phyloP scores from a whole-genome alignment of 2,329 filamentous ascomycete species.

The Lachnellula hyalina region DNA sequence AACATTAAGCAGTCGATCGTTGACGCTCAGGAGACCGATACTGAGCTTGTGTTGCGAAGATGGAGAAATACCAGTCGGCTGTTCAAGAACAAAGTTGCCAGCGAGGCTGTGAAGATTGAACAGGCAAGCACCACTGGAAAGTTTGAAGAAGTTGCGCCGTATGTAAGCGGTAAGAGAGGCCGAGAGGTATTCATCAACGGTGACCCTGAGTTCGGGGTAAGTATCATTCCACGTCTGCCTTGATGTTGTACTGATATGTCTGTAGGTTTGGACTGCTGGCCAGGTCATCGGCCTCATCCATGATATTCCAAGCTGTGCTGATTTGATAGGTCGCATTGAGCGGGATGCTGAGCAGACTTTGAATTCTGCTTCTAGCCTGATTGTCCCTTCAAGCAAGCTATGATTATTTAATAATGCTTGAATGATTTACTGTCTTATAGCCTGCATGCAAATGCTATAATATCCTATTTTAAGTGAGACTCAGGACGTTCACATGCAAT shows the following conservation, averaged over 20 bases:
- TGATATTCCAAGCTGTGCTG: constrained; percentile 72
- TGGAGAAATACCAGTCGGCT: constrained; percentile 92
- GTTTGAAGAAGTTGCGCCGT: constrained; percentile 81
- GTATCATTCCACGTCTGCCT: constrained; percentile 33
- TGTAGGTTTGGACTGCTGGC: constrained; percentile 89
- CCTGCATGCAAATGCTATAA: background rate
- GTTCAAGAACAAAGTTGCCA: constrained; percentile 84
- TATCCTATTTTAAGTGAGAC: too few species aligned
- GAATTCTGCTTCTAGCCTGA: constrained; percentile 51
- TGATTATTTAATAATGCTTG: constrained; percentile 15
- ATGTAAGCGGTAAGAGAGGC: constrained; percentile 85
- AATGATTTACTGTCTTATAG: background rate
- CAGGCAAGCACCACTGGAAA: constrained; percentile 75
- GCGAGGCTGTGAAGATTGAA: constrained; percentile 78
- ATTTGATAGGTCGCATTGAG: constrained; percentile 67
- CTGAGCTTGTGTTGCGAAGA: constrained; percentile 75
- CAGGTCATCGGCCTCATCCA: constrained; percentile 89
- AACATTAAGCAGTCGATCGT: constrained; percentile 96
- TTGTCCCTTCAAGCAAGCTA: constrained; percentile 51
- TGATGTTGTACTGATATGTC: constrained; percentile 6
- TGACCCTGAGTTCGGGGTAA: constrained; percentile 82
- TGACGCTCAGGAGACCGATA: constrained; percentile 82
- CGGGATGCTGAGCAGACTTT: constrained; percentile 67
- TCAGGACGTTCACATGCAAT: too few species aligned
- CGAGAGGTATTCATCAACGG: constrained; percentile 89